Percentiles rank a stretch among this genome's conserved stretches.
Conservation (phyloP, 2,329 filamentous ascomycete genomes). For the Chaetoscypha palmicola region DNA sequence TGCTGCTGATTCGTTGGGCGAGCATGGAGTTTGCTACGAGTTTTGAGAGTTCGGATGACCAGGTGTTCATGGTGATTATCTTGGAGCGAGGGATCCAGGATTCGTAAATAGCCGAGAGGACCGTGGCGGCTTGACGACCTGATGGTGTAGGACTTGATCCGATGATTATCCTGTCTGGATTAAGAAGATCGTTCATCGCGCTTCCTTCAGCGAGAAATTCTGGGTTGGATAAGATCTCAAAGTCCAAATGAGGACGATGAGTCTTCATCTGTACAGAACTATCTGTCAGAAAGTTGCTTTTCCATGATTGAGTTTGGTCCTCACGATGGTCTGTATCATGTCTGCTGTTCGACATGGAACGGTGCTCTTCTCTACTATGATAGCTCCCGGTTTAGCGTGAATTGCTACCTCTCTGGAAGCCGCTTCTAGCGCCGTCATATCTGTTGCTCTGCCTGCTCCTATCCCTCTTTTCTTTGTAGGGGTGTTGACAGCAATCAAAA, state of each 20-base stretch:
- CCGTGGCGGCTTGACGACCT: constrained; percentile 55
- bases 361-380: constrained; percentile 77
- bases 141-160: constrained; percentile 56
- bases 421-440: constrained; percentile 65
- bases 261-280: constrained; percentile 41
- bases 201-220: constrained; percentile 77
- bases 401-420: constrained; percentile 61
- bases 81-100: constrained; percentile 61
- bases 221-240: constrained; percentile 74
- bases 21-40: constrained; percentile 75
- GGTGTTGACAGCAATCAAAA: constrained; percentile 73
- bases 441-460: constrained; percentile 64
- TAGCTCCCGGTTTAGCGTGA: constrained; percentile 57
- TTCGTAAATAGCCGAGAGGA: constrained; percentile 59
- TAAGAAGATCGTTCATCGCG: constrained; percentile 62
- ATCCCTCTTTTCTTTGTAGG: constrained; percentile 66
- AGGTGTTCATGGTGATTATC: constrained; percentile 67
- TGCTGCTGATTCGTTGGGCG: constrained; percentile 72
- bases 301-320: constrained; percentile 18
- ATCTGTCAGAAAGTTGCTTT: constrained; percentile 16
- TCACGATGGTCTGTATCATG: constrained; percentile 60
- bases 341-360: constrained; percentile 71
- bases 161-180: constrained; percentile 69
- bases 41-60: constrained; percentile 74
- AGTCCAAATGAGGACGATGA: constrained; percentile 55